A percentile compares a stretch with the other conserved stretches of the same genome.
Conservation (phyloP, 352 stramenopile genomes). For the Phytophthora hibernalis region DNA sequence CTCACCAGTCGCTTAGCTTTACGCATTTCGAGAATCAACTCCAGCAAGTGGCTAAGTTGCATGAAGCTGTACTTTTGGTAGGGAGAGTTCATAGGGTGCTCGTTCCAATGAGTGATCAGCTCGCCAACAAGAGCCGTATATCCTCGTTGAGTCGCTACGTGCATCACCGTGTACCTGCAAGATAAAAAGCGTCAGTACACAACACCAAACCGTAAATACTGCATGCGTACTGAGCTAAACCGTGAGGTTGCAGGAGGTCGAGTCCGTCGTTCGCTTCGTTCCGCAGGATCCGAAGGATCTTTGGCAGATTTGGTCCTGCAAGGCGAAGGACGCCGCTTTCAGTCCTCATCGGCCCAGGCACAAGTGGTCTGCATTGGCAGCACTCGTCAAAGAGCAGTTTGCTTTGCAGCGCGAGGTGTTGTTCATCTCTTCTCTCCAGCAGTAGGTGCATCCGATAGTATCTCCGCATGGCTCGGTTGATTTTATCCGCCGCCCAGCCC, state of each 20-base stretch:
- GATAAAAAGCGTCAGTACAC: neutral
- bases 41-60: constrained; percentile 55
- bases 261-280: constrained; percentile 64
- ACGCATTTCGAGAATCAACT: constrained; percentile 58
- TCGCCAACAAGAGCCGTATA: constrained; percentile 71
- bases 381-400: constrained; percentile 84
- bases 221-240: constrained; percentile 57
- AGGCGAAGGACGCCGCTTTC: constrained; percentile 72
- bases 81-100: constrained; percentile 65
- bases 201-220: neutral
- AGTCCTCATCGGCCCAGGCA: constrained; percentile 56
- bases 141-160: constrained; percentile 73
- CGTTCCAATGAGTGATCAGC: constrained; percentile 65
- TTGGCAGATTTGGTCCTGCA: constrained; percentile 67
- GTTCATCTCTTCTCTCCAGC: constrained; percentile 43
- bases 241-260: constrained; percentile 72
- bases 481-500: constrained; percentile 62
- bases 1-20: constrained; percentile 60
- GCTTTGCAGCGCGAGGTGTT: constrained; percentile 63
- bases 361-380: constrained; percentile 66
- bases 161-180: constrained; percentile 56
- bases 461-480: constrained; percentile 62
- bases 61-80: constrained; percentile 74
- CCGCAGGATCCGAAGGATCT: constrained; percentile 64
- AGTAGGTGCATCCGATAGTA: constrained; percentile 63